A percentile compares a stretch with the other conserved stretches of the same genome.
Conservation (phyloP, 148 eudicot genomes). For the Vaccinium darrowii region DNA sequence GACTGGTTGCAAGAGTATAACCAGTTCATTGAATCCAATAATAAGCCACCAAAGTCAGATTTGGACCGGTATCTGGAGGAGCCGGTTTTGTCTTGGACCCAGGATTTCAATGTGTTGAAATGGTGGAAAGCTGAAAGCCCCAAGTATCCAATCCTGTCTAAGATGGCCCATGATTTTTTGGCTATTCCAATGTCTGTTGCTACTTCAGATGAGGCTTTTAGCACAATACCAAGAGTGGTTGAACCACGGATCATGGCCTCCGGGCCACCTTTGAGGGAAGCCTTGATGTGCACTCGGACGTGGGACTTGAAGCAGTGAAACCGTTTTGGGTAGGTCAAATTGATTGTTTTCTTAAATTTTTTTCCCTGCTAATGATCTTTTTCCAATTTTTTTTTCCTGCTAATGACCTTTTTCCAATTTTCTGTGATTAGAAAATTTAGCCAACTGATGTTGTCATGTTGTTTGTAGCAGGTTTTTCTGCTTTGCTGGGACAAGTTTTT, state of each 20-base stretch:
- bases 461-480: neutral
- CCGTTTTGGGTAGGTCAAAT: neutral
- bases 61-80: slow-evolving; percentile 10
- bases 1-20: neutral
- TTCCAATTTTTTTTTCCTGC: neutral
- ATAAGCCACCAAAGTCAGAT: neutral
- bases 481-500: neutral
- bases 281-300: slow-evolving; percentile 1
- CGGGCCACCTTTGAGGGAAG: neutral
- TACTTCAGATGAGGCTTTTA: slow-evolving; percentile 7
- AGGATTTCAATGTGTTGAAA: slow-evolving; percentile 6
- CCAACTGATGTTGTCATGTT: neutral
- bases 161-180: slow-evolving; percentile 14
- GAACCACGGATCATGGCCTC: neutral
- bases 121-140: slow-evolving; percentile 13
- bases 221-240: neutral
- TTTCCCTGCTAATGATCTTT: neutral
- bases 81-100: neutral
- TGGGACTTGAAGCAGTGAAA: neutral
- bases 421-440: neutral
- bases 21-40: neutral
- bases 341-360: neutral
- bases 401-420: neutral
- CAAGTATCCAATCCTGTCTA: slow-evolving; percentile 3
- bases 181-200: slow-evolving; percentile 12